These are phyloP conservation scores for Aspergillus conjunctus DNA, from an alignment of 495 filamentous ascomycete genomes.

Conservation along the genomic window DNA sequence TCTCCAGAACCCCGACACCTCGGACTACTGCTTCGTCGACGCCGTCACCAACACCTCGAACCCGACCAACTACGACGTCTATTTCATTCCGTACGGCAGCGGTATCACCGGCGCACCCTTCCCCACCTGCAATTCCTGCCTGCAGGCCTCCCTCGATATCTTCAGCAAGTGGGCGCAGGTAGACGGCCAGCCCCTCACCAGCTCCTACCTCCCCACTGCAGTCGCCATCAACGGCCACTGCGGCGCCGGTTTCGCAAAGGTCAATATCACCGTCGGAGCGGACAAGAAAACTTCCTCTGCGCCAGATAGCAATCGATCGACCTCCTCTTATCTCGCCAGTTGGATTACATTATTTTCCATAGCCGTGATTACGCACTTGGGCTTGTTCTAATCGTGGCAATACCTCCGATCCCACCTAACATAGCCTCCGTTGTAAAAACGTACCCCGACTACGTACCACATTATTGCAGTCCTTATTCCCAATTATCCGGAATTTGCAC, in stretches of 20 bases:
- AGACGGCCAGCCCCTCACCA: conserved; percentile 56
- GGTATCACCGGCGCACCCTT: conserved; percentile 59
- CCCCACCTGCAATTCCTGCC: conserved; percentile 70
- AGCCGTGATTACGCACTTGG: not conserved
- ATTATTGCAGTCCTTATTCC: not conserved
- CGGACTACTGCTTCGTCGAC: conserved; percentile 70
- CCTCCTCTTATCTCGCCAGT: not conserved
- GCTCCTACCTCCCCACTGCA: conserved; percentile 65
- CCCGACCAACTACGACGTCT: conserved; percentile 70
- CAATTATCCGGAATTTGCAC: not conserved
- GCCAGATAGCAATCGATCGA: not conserved
- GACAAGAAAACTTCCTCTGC: conserved; percentile 23
- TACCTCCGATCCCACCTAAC: not conserved
- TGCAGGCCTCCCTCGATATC: conserved; percentile 68
- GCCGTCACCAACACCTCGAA: conserved; percentile 74
- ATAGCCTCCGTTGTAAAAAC: too few species aligned
- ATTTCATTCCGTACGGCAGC: conserved; percentile 82
- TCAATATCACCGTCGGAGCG: conserved; percentile 52
- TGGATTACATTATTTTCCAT: not conserved
- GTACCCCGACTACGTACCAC: too few species aligned
- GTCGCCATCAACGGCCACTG: conserved; percentile 65
- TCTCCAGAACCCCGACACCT: conserved; percentile 53
- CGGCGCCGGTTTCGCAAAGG: conserved; percentile 63
- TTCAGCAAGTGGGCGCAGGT: conserved; percentile 64
- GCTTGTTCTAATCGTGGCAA: not conserved